phyloP scores from a whole-genome alignment of 163 green algal species.

The Scenedesmus sp. region DNA sequence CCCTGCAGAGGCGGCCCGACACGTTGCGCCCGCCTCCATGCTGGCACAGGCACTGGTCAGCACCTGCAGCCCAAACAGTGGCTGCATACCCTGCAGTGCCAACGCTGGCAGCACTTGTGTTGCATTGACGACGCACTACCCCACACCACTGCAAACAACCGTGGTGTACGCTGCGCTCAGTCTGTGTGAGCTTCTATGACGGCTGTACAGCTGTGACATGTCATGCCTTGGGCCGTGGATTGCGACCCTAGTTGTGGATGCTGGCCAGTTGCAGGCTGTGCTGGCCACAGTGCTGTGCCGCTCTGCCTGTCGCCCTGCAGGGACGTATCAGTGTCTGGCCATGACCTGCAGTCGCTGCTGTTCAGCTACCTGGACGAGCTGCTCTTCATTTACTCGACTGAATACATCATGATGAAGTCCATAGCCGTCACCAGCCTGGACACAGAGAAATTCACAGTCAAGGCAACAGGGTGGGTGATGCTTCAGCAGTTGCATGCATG shows the following conservation, averaged over 20 bases:
- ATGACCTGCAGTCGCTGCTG: constrained; percentile 86
- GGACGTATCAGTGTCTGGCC: constrained; percentile 55
- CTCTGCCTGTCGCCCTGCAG: neutral
- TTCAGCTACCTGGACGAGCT: constrained; percentile 93
- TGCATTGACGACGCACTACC: too few relatives aligned
- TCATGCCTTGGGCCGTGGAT: too few relatives aligned
- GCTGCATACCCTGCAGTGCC: too few relatives aligned
- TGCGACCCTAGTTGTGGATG: neutral
- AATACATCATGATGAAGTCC: constrained; percentile 56
- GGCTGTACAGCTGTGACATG: too few relatives aligned
- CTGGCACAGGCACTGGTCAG: too few relatives aligned
- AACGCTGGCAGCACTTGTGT: too few relatives aligned
- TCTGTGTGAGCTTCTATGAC: too few relatives aligned
- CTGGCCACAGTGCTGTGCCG: neutral
- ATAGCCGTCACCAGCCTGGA: constrained; percentile 36
- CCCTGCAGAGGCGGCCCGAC: too few relatives aligned
- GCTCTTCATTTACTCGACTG: constrained; percentile 83
- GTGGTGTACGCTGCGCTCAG: too few relatives aligned
- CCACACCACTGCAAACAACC: too few relatives aligned
- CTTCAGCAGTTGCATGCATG: neutral
- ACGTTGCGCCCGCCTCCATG: too few relatives aligned
- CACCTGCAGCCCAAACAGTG: too few relatives aligned
- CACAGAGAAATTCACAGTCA: constrained; percentile 7
- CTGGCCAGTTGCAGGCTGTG: neutral
- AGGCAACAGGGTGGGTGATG: constrained; percentile 37